phyloP scores from a whole-genome alignment of 805 yeast genomes.

The Spathaspora gorwiae region DNA sequence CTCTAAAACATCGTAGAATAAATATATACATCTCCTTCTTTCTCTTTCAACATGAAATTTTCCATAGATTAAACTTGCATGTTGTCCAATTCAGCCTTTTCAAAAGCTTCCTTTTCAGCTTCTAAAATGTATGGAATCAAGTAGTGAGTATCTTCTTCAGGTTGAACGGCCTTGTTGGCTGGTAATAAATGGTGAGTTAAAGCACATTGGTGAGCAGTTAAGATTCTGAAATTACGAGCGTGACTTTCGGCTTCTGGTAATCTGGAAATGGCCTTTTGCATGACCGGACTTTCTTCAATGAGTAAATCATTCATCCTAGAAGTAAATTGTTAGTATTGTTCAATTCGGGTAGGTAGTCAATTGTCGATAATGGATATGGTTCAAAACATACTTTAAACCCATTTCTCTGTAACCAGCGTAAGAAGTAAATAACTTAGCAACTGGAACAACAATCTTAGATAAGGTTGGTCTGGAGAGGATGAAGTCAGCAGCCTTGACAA shows the following conservation, averaged over 20 bases:
- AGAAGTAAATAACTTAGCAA: slow-evolving; percentile 67
- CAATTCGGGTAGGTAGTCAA: too few relatives aligned
- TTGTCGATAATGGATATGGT: neutral
- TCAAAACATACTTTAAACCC: slow-evolving; percentile 54
- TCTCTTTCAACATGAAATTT: too few relatives aligned
- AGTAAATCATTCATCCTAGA: slow-evolving; percentile 73
- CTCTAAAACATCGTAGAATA: neutral
- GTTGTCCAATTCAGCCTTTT: slow-evolving; percentile 86
- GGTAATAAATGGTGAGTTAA: slow-evolving; percentile 84
- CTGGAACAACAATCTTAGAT: slow-evolving; percentile 72
- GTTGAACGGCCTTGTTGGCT: slow-evolving; percentile 66
- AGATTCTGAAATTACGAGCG: slow-evolving; percentile 87
- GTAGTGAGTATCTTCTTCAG: slow-evolving; percentile 79
- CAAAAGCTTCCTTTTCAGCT: slow-evolving; percentile 88
- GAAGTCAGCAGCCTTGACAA: slow-evolving; percentile 71
- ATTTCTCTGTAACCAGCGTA: slow-evolving; percentile 90
- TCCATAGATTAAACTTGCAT: slow-evolving; percentile 9
- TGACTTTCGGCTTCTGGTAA: slow-evolving; percentile 79
- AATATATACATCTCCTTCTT: neutral
- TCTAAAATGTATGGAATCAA: slow-evolving; percentile 86
- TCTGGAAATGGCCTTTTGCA: slow-evolving; percentile 85
- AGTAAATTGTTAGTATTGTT: slow-evolving; percentile 14
- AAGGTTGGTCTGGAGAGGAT: slow-evolving; percentile 77
- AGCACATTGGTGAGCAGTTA: slow-evolving; percentile 87
- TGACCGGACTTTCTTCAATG: slow-evolving; percentile 79